A percentile compares a stretch with the other conserved stretches of the same genome.
Conservation (phyloP, 805 yeast genomes). For the Ascoidea tarda region DNA sequence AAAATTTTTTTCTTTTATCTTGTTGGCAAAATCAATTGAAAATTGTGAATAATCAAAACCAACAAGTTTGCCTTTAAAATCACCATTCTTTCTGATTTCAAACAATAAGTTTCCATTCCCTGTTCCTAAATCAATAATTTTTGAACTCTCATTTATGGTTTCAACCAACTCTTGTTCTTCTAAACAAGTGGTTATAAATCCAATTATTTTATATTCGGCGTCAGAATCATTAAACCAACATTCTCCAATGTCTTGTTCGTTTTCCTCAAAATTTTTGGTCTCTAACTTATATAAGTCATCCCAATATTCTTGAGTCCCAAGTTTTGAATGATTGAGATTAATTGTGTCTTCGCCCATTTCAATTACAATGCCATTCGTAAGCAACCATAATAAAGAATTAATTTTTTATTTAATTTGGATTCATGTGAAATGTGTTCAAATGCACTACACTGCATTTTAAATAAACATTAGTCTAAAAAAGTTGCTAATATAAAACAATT, state of each 20-base stretch:
- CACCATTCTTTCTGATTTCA: slow-evolving; percentile 49
- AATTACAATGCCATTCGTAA: too few relatives aligned
- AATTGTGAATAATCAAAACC: slow-evolving; percentile 84
- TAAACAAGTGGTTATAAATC: slow-evolving; percentile 43
- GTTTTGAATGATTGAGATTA: slow-evolving; percentile 56
- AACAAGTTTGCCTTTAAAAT: slow-evolving; percentile 22
- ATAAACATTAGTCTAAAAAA: too few relatives aligned
- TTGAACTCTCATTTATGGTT: slow-evolving; percentile 18
- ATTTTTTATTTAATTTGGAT: too few relatives aligned
- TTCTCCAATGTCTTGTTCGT: slow-evolving; percentile 84
- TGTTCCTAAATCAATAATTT: slow-evolving; percentile 77
- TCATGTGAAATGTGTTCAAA: too few relatives aligned
- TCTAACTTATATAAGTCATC: slow-evolving; percentile 73
- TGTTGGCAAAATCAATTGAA: slow-evolving; percentile 63
- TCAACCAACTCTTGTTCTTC: slow-evolving; percentile 15
- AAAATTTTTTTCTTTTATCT: slow-evolving; percentile 32
- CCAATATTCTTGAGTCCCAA: slow-evolving; percentile 90
- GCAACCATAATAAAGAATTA: too few relatives aligned
- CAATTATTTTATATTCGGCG: slow-evolving; percentile 78
- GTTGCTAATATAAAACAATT: too few relatives aligned
- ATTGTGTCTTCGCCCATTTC: slow-evolving; percentile 24
- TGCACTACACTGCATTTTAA: too few relatives aligned
- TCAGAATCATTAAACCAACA: slow-evolving; percentile 95
- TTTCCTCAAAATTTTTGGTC: slow-evolving; percentile 50
- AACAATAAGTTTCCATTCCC: slow-evolving; percentile 91